These are phyloP conservation scores for Kuraishia piskuri DNA, from an alignment of 805 yeast genomes.

Conservation along the genomic window DNA sequence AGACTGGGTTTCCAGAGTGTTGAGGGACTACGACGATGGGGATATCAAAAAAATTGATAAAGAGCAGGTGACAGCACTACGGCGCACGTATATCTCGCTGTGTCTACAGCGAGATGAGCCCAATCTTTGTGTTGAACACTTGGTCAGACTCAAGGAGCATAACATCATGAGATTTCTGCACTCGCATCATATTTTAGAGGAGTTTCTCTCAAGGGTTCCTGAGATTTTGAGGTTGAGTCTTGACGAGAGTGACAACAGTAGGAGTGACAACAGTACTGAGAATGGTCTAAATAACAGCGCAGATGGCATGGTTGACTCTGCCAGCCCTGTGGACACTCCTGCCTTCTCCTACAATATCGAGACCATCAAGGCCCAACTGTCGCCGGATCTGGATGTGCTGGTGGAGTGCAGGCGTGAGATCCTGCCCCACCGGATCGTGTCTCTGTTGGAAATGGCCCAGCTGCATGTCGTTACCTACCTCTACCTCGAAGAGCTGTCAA, in stretches of 20 bases:
- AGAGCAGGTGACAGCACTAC: slow-evolving; percentile 15
- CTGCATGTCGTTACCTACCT: slow-evolving; percentile 49
- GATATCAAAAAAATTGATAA: slow-evolving; percentile 5
- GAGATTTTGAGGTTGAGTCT: slow-evolving; percentile 37
- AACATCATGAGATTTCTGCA: slow-evolving; percentile 49
- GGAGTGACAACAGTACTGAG: slow-evolving; percentile 20
- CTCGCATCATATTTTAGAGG: slow-evolving; percentile 51
- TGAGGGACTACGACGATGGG: slow-evolving; percentile 19
- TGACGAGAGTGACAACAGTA: slow-evolving; percentile 13
- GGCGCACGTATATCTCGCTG: slow-evolving; percentile 40
- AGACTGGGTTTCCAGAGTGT: slow-evolving; percentile 36
- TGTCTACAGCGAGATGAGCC: slow-evolving; percentile 53
- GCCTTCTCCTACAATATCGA: slow-evolving; percentile 31
- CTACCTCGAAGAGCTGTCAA: slow-evolving; percentile 53
- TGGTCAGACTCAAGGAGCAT: slow-evolving; percentile 47
- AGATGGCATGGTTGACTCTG: too few relatives aligned
- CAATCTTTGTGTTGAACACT: slow-evolving; percentile 53
- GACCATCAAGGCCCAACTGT: slow-evolving; percentile 28
- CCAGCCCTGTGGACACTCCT: too few relatives aligned
- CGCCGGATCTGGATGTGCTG: slow-evolving; percentile 41
- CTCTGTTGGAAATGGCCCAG: slow-evolving; percentile 30
- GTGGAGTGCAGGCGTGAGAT: slow-evolving; percentile 62
- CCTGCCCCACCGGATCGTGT: slow-evolving; percentile 41
- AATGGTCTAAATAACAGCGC: too few relatives aligned
- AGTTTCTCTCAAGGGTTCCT: slow-evolving; percentile 41